Evolutionary conservation across 2,329 filamentous ascomycete genomes (phyloP).

Genomic region (Emydomyces testavorans): DNA sequence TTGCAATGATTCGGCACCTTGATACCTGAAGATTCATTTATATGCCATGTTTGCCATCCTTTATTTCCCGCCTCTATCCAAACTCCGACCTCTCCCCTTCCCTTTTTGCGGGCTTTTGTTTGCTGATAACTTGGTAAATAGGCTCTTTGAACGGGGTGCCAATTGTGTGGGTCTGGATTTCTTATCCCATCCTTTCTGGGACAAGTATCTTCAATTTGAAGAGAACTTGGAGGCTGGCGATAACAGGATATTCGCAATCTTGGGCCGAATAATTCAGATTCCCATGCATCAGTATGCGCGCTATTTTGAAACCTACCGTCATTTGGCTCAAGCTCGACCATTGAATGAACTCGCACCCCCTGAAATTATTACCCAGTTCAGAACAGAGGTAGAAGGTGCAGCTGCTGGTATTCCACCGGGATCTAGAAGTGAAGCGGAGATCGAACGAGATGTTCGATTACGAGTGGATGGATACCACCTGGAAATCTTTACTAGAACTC

Average conservation of each 20-base stretch:
- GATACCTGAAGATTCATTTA: slow-evolving; percentile 27
- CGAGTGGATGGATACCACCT: slow-evolving; percentile 73
- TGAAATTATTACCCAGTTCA: slow-evolving; percentile 57
- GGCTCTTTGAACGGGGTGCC: slow-evolving; percentile 84
- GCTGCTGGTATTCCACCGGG: slow-evolving; percentile 33
- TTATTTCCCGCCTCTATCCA: slow-evolving; percentile 22
- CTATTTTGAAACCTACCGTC: slow-evolving; percentile 85
- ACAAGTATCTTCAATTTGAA: slow-evolving; percentile 96
- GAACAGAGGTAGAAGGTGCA: slow-evolving; percentile 54
- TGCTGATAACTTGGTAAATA: slow-evolving; percentile 40
- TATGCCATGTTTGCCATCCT: slow-evolving; percentile 39
- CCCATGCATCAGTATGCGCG: slow-evolving; percentile 92
- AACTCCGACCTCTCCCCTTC: slow-evolving; percentile 23
- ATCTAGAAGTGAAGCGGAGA: slow-evolving; percentile 57
- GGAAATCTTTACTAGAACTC: slow-evolving; percentile 67
- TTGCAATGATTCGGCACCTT: slow-evolving; percentile 32
- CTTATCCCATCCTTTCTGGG: slow-evolving; percentile 91
- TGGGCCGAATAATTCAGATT: slow-evolving; percentile 71
- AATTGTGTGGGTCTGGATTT: slow-evolving; percentile 83
- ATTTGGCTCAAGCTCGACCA: slow-evolving; percentile 60
- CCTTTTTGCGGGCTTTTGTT: slow-evolving; percentile 13
- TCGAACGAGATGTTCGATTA: slow-evolving; percentile 69
- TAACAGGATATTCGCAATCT: slow-evolving; percentile 65
- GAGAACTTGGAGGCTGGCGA: slow-evolving; percentile 76
- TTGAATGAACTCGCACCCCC: slow-evolving; percentile 59